Base-by-base conservation (phyloP, 2,329 filamentous ascomycete species). In the Penicillium occitanis region DNA sequence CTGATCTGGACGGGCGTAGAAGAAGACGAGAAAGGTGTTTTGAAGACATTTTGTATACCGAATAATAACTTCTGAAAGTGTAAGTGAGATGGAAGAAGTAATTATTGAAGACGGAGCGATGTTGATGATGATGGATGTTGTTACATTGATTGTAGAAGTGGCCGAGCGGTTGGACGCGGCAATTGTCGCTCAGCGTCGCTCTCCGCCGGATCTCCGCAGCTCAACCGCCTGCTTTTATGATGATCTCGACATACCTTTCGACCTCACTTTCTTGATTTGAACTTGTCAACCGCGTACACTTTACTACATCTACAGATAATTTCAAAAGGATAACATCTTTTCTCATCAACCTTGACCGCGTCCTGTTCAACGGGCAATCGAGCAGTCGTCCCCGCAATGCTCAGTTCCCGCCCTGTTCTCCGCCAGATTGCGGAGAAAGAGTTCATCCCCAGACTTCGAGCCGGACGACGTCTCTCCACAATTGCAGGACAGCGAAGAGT, bases 111-210 rank as follows among this genome's bases (percentile, higher is more conserved):
- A 25, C 25, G 10, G 5, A 19, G 7, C 30, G 17, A 40, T 33
- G 33, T 19, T 57, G 28, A 42, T 17, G 57, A 28, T 13, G 22
- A 1, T 25, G 25, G 44, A 40, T 53, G 48, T 28, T 28, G 48
- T 62, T 62, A 44, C 57, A 59, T 44, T 59, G 35, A 40, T 28
- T 25, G 57, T 17, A 44, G 33, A 59, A 68, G 70, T 68, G 65
- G 65, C 64, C 40, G 67, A 68, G 71, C 78, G 78, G 82, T 76
- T 83, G 77, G 68, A 73, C 66, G 70, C 83, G 83, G 82, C 76
- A 84, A 81, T 65, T 64, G 61, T 74, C 82, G 82, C 75, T 71
- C 53, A 81, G 64, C 65, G 63, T 74, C 82, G 82, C 75, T 71
- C 53, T 75, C 63, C 66, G 63, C 55, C 57, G 57, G 57, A 46